phyloP scores from a whole-genome alignment of 768 basidiomycete genomes.

The Mrakia frigida region DNA sequence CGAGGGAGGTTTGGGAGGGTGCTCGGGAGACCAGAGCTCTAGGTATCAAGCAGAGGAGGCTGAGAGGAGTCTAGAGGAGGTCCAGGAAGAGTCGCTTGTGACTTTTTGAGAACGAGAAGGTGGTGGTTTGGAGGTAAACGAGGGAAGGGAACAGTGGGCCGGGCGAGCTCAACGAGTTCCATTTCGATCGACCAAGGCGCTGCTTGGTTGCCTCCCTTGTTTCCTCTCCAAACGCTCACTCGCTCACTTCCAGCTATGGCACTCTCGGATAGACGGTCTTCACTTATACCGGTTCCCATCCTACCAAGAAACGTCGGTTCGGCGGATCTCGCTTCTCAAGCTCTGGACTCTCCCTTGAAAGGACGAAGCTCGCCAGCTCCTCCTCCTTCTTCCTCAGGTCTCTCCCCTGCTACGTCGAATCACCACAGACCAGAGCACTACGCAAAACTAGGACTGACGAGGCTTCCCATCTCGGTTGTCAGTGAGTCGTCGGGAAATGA shows the following conservation, averaged over 20 bases:
- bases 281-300: not conserved
- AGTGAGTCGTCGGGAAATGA: not conserved
- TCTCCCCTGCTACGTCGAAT: not conserved
- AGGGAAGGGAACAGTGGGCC: not conserved
- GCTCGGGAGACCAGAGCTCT: not conserved
- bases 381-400: not conserved
- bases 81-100: no score
- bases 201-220: not conserved
- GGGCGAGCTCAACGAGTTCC: not conserved
- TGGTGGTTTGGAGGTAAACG: not conserved
- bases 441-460: not conserved
- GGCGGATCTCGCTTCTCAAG: not conserved
- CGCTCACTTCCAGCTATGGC: not conserved
- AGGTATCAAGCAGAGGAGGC: not conserved
- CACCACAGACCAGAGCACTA: conserved; percentile 10
- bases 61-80: not conserved
- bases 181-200: not conserved
- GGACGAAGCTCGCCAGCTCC: not conserved
- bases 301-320: not conserved
- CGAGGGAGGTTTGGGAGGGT: not conserved
- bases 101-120: no score
- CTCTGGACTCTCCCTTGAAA: not conserved
- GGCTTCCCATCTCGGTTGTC: not conserved
- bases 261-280: not conserved
- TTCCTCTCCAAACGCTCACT: not conserved